Conservation (phyloP, 2,329 filamentous ascomycete species). For the Colletotrichum cuscutae region DNA sequence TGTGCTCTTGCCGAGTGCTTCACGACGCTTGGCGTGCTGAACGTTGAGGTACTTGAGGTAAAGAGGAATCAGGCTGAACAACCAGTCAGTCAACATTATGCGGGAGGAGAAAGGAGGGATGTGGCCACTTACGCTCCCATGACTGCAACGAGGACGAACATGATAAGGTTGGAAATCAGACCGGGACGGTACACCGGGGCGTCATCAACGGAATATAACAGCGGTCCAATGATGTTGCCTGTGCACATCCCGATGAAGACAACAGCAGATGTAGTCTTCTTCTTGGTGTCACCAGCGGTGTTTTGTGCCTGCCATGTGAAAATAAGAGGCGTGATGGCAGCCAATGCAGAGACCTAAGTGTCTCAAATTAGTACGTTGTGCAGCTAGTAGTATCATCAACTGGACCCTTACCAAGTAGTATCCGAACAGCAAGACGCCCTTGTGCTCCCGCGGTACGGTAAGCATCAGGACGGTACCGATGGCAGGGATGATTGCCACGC, state of each 20-base stretch:
- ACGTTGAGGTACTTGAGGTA: constrained; percentile 66
- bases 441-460: constrained; percentile 55
- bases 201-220: constrained; percentile 70
- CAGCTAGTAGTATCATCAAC: not conserved
- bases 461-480: constrained; percentile 59
- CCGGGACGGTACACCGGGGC: constrained; percentile 67
- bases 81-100: not conserved
- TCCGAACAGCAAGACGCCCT: constrained; percentile 59
- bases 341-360: constrained; percentile 30
- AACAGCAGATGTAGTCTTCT: constrained; percentile 72
- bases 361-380: not conserved
- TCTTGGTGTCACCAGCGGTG: constrained; percentile 76
- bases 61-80: constrained; percentile 42
- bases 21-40: constrained; percentile 63
- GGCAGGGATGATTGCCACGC: constrained; percentile 48
- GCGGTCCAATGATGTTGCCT: constrained; percentile 74
- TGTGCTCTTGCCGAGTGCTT: constrained; percentile 64
- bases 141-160: constrained; percentile 69
- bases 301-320: constrained; percentile 72
- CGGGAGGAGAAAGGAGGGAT: fast-evolving
- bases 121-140: constrained; percentile 43
- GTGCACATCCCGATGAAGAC: constrained; percentile 73
- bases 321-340: constrained; percentile 61
- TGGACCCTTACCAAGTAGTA: constrained; percentile 57
- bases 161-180: constrained; percentile 66